Percentiles rank a stretch among this genome's conserved stretches.
These are phyloP conservation scores for Thelephora aurantiotincta DNA, from an alignment of 768 basidiomycete genomes.

Conservation along the genomic window DNA sequence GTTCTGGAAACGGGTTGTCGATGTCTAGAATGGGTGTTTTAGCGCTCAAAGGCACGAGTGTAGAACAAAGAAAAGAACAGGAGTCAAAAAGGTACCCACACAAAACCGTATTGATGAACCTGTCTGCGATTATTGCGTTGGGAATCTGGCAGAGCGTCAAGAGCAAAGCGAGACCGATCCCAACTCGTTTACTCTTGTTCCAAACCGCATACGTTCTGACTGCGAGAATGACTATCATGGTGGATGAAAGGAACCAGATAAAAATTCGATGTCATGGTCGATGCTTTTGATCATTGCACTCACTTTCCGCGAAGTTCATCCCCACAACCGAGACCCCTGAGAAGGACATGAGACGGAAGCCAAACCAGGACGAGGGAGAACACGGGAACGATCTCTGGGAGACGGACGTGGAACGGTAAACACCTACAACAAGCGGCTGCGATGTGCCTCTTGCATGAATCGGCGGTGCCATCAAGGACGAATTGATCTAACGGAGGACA, in stretches of 20 bases:
- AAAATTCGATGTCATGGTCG: neutral
- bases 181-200: neutral
- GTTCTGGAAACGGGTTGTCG: neutral
- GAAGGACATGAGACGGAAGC: neutral
- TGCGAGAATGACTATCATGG: neutral
- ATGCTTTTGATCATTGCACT: neutral
- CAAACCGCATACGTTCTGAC: neutral
- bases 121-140: neutral
- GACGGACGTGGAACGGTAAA: neutral
- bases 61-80: neutral
- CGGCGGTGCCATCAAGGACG: neutral
- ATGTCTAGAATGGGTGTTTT: neutral
- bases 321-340: neutral
- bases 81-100: neutral
- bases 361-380: neutral
- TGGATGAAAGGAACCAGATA: neutral
- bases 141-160: too few relatives aligned
- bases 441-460: neutral
- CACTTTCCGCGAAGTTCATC: neutral
- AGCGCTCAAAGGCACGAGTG: neutral
- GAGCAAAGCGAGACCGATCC: neutral
- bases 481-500: neutral
- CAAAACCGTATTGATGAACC: neutral
- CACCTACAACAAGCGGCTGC: neutral
- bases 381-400: neutral